Base-by-base conservation (phyloP, 1,139 yeast species). In the Blastobotrys capitulatus region DNA sequence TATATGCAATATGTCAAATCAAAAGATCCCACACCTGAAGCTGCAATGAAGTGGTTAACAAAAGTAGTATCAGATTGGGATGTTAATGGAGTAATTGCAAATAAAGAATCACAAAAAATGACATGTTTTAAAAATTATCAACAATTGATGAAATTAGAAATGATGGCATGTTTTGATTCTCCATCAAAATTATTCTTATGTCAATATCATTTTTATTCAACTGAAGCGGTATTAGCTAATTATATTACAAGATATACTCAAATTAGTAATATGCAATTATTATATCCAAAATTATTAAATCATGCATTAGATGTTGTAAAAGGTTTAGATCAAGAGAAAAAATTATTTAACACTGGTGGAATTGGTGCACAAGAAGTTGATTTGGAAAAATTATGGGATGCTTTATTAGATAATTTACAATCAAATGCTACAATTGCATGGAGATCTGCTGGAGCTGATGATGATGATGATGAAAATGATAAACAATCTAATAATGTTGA, bases 131-230 rank as follows among this genome's bases (percentile, higher is more conserved):
- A 13, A 9, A 29, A 29, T 13, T 29, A 29, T 29, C 32, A 29
- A 29, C 32, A 41, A 10, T 25, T 41, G 36, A 13, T 41, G 15
- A 18, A n/a, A 16, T 6, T 13, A 2, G 44, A 41, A 15, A 41
- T 41, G 37, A n/a, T 16, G n/a, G 19, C 15, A 4, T 10, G 25
- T 19, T 26, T 27, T 31, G 26, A 29, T 6, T n/a, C 19, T 5
- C 43, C 48, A 5, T 25, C 27, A 6, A 16, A 37, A 20, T 6
- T 18, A 32, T 44, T 44, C 32, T 22, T 44, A 12, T 32, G 32
- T 10, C 26, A 44, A 20, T 44, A 38, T 32, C 42, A 44, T 12
- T 46, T 46, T 29, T 46, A 46, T 29, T 34, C 48, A 18, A 40
- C 48, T 3, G 44, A 46, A 26, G 44, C 40, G 1, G 34, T 40